Conservation (phyloP, 2,329 filamentous ascomycete genomes). For the Curvularia sp. region DNA sequence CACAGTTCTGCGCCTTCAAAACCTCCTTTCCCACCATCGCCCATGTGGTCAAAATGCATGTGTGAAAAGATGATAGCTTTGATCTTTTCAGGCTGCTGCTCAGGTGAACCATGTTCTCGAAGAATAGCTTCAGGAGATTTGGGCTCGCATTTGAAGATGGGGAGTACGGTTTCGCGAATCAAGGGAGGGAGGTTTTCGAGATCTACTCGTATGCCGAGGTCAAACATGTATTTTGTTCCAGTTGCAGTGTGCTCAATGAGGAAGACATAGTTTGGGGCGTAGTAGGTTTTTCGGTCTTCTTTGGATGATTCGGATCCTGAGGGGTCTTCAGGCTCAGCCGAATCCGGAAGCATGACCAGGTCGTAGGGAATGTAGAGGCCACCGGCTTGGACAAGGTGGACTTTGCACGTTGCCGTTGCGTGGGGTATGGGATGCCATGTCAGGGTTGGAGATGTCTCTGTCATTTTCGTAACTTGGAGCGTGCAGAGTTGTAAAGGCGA, state of each 20-base stretch:
- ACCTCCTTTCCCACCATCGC: conserved; percentile 47
- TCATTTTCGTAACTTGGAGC: neutral
- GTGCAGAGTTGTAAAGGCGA: neutral
- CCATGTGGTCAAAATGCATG: conserved; percentile 53
- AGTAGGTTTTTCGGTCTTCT: conserved; percentile 28
- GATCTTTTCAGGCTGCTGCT: conserved; percentile 49
- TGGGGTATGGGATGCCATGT: conserved; percentile 41
- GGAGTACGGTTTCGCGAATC: conserved; percentile 51
- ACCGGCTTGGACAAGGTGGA: conserved; percentile 47
- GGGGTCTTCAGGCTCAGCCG: conserved; percentile 52
- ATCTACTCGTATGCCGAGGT: conserved; percentile 61
- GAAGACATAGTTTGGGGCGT: conserved; percentile 44
- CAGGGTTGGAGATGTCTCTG: conserved; percentile 9
- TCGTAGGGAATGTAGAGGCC: conserved; percentile 55
- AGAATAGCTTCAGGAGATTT: conserved; percentile 40
- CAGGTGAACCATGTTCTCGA: conserved; percentile 31
- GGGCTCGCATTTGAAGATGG: conserved; percentile 46
- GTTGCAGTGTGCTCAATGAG: conserved; percentile 40
- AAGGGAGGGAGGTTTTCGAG: conserved; percentile 51
- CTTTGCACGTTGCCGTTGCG: conserved; percentile 34
- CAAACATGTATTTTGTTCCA: conserved; percentile 57
- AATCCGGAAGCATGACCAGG: conserved; percentile 56
- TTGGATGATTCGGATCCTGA: conserved; percentile 44
- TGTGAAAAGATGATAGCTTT: conserved; percentile 51
- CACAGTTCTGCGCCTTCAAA: conserved; percentile 50